These are phyloP conservation scores for Trichophyton simii DNA, from an alignment of 2,329 filamentous ascomycete species.

Conservation along the genomic window DNA sequence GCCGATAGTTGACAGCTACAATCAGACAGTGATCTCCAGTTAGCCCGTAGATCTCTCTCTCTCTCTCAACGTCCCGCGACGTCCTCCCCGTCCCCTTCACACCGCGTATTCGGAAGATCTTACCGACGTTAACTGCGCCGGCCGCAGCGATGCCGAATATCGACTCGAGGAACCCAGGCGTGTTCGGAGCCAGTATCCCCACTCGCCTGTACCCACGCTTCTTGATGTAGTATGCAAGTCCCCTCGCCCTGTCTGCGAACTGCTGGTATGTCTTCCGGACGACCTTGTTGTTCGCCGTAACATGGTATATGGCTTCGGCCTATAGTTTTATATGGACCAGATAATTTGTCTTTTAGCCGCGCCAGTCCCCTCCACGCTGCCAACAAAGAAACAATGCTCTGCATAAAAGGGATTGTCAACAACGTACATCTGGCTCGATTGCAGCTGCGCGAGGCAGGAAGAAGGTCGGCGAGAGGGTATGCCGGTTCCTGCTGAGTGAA, in stretches of 20 bases:
- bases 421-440: slow-evolving; percentile 63
- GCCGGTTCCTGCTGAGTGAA: slow-evolving; percentile 27
- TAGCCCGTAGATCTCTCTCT: neutral
- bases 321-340: slow-evolving; percentile 15
- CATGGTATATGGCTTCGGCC: slow-evolving; percentile 73
- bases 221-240: slow-evolving; percentile 74
- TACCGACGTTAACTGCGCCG: slow-evolving; percentile 61
- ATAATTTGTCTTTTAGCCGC: neutral
- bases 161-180: slow-evolving; percentile 81
- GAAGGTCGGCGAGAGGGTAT: slow-evolving; percentile 66
- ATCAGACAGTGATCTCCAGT: neutral
- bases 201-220: slow-evolving; percentile 63
- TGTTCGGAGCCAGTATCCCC: slow-evolving; percentile 82
- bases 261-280: slow-evolving; percentile 68
- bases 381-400: neutral
- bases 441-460: slow-evolving; percentile 75
- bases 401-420: slow-evolving; percentile 3
- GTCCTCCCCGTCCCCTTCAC: too few species aligned
- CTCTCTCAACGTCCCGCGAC: neutral
- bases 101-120: neutral
- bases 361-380: too few species aligned
- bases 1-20: slow-evolving; percentile 52
- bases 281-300: slow-evolving; percentile 62
- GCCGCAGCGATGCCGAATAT: slow-evolving; percentile 80
- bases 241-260: slow-evolving; percentile 72